These are phyloP conservation scores for Vanderwaltozyma tropicalis DNA, from an alignment of 805 yeast species.

Conservation along the genomic window DNA sequence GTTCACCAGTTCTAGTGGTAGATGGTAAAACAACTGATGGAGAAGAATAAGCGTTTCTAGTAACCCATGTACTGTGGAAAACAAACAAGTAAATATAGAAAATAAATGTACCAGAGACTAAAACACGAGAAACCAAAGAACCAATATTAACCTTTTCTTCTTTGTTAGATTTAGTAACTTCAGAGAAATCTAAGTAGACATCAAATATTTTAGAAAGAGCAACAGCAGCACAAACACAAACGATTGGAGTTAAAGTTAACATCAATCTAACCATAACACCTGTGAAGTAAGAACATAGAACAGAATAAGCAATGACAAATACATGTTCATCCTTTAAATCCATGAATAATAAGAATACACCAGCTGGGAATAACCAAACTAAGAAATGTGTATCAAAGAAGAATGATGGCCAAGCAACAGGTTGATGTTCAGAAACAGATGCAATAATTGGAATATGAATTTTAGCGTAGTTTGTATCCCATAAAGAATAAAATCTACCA, in stretches of 20 bases:
- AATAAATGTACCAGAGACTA: constrained; percentile 57
- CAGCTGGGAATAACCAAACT: constrained; percentile 98
- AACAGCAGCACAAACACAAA: constrained; percentile 87
- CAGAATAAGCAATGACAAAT: constrained; percentile 82
- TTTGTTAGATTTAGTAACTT: constrained; percentile 5
- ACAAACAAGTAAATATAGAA: constrained; percentile 76
- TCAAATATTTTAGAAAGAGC: constrained; percentile 80
- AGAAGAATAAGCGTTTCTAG: constrained; percentile 89
- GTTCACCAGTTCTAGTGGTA: constrained; percentile 69
- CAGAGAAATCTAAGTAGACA: constrained; percentile 59
- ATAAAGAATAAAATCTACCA: constrained; percentile 93
- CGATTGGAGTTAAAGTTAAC: constrained; percentile 92
- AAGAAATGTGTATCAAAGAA: constrained; percentile 87
- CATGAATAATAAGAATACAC: constrained; percentile 81
- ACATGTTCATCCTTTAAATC: constrained; percentile 87
- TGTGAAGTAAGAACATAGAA: constrained; percentile 93
- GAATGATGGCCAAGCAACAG: constrained; percentile 99
- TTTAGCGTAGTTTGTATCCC: constrained; percentile 98
- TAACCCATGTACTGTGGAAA: constrained; percentile 94
- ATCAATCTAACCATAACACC: constrained; percentile 98
- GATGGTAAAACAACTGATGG: constrained; percentile 95
- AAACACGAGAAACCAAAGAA: constrained; percentile 42
- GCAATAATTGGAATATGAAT: constrained; percentile 98
- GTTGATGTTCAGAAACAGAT: constrained; percentile 98
- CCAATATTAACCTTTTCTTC: constrained; percentile 18